These are phyloP conservation scores for Choanephora cucurbitarum DNA, from an alignment of 371 early-diverging fungal species.

Conservation along the genomic window DNA sequence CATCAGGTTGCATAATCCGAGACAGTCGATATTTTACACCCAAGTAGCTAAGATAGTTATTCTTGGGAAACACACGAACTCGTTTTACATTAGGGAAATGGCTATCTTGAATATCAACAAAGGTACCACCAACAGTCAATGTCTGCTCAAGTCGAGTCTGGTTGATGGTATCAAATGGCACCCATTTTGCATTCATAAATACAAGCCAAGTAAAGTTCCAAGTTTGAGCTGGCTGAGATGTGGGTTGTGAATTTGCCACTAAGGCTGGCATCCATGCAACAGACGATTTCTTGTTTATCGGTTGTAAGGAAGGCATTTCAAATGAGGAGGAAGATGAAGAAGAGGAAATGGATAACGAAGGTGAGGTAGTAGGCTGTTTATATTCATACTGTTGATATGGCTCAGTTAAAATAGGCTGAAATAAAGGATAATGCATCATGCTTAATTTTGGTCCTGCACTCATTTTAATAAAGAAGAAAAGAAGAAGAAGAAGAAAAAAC, in stretches of 20 bases:
- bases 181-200: conserved; percentile 39
- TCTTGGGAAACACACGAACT: conserved; percentile 39
- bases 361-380: neutral
- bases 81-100: conserved; percentile 37
- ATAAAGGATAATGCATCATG: conserved; percentile 9
- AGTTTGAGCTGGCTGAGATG: neutral
- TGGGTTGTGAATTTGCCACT: neutral
- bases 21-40: conserved; percentile 42
- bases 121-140: conserved; percentile 35
- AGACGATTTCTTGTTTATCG: too few species aligned
- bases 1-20: conserved; percentile 45
- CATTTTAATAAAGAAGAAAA: conserved; percentile 16
- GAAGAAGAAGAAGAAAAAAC: conserved; percentile 10
- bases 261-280: neutral
- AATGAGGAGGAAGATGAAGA: conserved; percentile 1
- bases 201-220: conserved; percentile 44
- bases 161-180: conserved; percentile 35
- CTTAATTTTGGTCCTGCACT: conserved; percentile 19
- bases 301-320: neutral
- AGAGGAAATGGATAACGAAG: neutral
- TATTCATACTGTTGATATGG: neutral
- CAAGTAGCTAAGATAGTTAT: conserved; percentile 39
- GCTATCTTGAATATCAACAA: conserved; percentile 36
- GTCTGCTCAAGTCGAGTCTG: conserved; percentile 42
- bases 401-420: too few species aligned